Evolutionary conservation across 345 rosid genomes (phyloP).

Genomic region (Lumnitzera littorea): DNA sequence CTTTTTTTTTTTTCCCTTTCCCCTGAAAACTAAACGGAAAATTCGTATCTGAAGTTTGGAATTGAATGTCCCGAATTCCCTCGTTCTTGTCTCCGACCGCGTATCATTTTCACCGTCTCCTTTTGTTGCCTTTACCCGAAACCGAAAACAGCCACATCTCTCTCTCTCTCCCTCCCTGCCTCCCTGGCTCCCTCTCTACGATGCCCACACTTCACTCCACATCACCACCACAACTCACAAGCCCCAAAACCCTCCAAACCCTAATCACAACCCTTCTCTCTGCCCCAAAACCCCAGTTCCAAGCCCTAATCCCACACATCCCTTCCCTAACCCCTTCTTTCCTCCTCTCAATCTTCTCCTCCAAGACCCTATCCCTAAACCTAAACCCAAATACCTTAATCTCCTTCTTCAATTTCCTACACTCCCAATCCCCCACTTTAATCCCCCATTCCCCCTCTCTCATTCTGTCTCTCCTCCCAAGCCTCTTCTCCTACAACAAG

Average conservation of each 20-base stretch:
- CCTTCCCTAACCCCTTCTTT: slow-evolving; percentile 46
- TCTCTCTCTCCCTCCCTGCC: too few species aligned
- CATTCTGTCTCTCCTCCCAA: slow-evolving; percentile 52
- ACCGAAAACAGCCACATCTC: too few species aligned
- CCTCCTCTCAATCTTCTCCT: slow-evolving; percentile 42
- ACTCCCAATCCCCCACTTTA: slow-evolving; percentile 18
- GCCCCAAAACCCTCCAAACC: slow-evolving; percentile 7
- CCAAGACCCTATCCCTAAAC: slow-evolving; percentile 30
- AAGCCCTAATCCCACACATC: slow-evolving; percentile 40
- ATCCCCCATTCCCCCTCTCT: slow-evolving; percentile 31
- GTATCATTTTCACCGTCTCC: too few species aligned
- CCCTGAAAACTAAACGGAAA: too few species aligned
- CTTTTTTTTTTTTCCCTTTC: too few species aligned
- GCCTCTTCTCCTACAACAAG: slow-evolving; percentile 43
- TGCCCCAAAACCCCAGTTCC: slow-evolving; percentile 21
- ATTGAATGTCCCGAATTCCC: too few species aligned
- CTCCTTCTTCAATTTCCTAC: slow-evolving; percentile 51
- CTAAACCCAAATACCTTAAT: slow-evolving; percentile 42
- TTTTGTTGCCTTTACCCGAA: too few species aligned
- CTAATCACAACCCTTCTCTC: slow-evolving; percentile 34
- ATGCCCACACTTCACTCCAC: background rate
- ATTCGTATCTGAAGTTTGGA: too few species aligned
- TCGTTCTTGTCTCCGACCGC: too few species aligned
- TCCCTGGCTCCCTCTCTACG: too few species aligned
- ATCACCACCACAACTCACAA: background rate